Percentiles rank a stretch among this genome's conserved stretches.
Conservation (phyloP, 768 basidiomycete species). For the Boletus subcaerulescens region DNA sequence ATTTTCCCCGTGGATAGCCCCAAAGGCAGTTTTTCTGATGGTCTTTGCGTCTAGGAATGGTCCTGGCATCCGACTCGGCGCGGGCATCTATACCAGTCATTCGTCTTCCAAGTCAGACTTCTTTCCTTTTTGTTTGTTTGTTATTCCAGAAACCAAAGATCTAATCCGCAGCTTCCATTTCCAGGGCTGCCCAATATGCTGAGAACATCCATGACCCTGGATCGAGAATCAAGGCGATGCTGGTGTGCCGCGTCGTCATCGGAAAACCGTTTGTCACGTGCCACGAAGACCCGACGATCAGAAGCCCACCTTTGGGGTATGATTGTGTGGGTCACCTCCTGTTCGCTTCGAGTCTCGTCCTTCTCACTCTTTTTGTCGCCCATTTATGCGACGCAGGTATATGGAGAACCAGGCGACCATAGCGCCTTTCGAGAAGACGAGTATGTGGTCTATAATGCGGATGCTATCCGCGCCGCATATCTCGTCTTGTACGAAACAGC, state of each 20-base stretch:
- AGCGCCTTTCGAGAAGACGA: constrained; percentile 22
- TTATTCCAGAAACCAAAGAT: neutral
- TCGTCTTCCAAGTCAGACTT: constrained; percentile 23
- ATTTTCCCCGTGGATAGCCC: neutral
- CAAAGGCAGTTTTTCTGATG: constrained; percentile 5
- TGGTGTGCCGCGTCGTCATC: constrained; percentile 24
- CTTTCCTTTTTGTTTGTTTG: neutral
- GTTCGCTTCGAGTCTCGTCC: too few relatives aligned
- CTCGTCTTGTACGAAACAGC: constrained; percentile 20
- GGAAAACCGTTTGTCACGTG: constrained; percentile 6
- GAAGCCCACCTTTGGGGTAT: constrained; percentile 14
- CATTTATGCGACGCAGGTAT: constrained; percentile 6
- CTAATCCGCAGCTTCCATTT: neutral
- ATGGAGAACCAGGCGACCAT: constrained; percentile 4
- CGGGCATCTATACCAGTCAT: constrained; percentile 23
- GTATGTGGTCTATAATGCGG: constrained; percentile 23
- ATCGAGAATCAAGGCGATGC: constrained; percentile 17
- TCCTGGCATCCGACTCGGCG: constrained; percentile 21
- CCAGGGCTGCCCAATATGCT: constrained; percentile 22
- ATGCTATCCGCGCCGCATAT: constrained; percentile 26
- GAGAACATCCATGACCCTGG: constrained; percentile 2
- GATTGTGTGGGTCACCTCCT: constrained; percentile 18
- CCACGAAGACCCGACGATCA: constrained; percentile 11
- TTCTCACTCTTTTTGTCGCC: neutral
- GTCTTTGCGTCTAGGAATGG: constrained; percentile 1